phyloP scores from a whole-genome alignment of 2,329 filamentous ascomycete species.

The Zasmidium cellare region DNA sequence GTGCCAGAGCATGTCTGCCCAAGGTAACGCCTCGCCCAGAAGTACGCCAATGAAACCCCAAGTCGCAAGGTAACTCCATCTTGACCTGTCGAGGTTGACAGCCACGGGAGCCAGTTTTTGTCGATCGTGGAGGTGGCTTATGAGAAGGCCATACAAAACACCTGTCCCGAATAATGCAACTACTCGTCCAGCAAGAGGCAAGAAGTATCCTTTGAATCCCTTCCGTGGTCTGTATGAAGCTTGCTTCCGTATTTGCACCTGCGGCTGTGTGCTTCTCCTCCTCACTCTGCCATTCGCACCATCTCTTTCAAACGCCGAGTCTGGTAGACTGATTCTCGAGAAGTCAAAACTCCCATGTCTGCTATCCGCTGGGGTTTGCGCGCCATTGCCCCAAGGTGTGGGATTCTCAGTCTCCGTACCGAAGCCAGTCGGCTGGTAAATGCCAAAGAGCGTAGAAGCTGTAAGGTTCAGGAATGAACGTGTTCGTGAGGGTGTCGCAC shows the following conservation, averaged over 20 bases:
- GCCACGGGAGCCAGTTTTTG: conserved; percentile 64
- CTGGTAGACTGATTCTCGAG: conserved; percentile 23
- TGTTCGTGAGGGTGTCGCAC: conserved; percentile 59
- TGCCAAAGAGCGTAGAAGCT: conserved; percentile 84
- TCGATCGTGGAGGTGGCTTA: conserved; percentile 75
- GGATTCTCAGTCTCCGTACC: conserved; percentile 54
- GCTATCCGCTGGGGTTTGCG: conserved; percentile 61
- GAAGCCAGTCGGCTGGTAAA: conserved; percentile 72
- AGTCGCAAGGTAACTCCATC: conserved; percentile 69
- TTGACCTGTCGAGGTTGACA: conserved; percentile 56
- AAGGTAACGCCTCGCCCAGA: conserved; percentile 78
- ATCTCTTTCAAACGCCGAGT: conserved; percentile 21
- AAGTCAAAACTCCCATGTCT: conserved; percentile 29
- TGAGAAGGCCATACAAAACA: conserved; percentile 76
- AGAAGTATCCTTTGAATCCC: conserved; percentile 31
- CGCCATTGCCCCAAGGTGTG: conserved; percentile 73
- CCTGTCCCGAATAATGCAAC: conserved; percentile 74
- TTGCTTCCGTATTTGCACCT: conserved; percentile 16
- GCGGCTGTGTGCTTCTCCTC: conserved; percentile 27
- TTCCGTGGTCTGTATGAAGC: conserved; percentile 10
- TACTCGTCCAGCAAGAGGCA: conserved; percentile 45
- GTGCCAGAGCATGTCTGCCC: conserved; percentile 75
- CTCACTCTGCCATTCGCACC: conserved; percentile 24
- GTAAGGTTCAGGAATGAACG: conserved; percentile 84
- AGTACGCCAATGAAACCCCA: conserved; percentile 81